Evolutionary conservation across 495 filamentous ascomycete species (phyloP), one percentile per base, ranked within the genome.

Genomic region (Penicillium daleae): DNA sequence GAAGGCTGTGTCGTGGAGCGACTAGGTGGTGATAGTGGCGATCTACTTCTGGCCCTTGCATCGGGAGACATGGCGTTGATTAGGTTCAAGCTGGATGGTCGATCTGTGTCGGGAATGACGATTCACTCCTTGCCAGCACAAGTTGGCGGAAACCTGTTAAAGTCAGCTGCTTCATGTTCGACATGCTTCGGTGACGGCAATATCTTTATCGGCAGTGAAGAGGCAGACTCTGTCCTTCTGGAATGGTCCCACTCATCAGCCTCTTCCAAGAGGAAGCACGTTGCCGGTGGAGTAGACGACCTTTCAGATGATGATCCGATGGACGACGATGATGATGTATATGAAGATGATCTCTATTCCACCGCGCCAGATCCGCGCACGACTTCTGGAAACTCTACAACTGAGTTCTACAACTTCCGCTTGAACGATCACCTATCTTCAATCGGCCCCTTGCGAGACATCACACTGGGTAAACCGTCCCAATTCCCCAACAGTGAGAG

Each of bases 31-130:
- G 87, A 90, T 46, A 88, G 83, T 37, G 89, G 92, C 9, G 94
- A 98, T 61, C 79, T 97, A 55, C 80, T 99, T 22, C 80, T 99
- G n/a, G 82, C 93, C 27, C 85, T 96, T 39, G 86, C 87, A 40
- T 89, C 87, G 57, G 96, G 95, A 0, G 82, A 87, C 35, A 82
- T 96, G 49, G 86, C 86, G 15, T 82, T 93, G 29, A 76, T 98
- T 22, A 89, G 83, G 37, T 97, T 99, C 77, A 88, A 86, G 60
- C 84, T 97, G 53, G 93, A 97, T 72, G 95, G 95, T n/a, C 84
- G 94, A 48, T 95, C 92, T 9, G 92, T 99, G 26, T 96, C 93
- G 39, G 92, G 93, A 6, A 80, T 97, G 32, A 85, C 83, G 6
- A 72, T 99, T 50, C 85, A 85, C 52, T 74, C 84, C 17, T 74